Base-by-base conservation (phyloP, 2,329 filamentous ascomycete genomes). In the Cercospora zeae-maydis region DNA sequence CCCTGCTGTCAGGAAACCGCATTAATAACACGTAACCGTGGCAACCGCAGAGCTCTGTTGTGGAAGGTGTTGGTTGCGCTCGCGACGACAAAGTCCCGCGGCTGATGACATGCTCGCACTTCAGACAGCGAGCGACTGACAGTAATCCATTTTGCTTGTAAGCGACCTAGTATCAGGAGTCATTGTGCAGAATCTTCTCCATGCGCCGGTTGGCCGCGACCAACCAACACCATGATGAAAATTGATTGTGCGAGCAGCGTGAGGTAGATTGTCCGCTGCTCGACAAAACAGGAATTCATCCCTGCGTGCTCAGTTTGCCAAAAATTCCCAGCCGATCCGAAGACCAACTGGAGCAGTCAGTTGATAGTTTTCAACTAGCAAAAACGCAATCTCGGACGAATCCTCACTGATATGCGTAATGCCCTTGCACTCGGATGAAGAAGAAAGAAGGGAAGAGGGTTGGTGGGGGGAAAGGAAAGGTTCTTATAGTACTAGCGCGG, bases 331-430 rank as follows among this genome's bases (percentile, higher is more conserved):
- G 81, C 80, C 85, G 84, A 83, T 82, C 84, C 82, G 81, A 81
- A 83, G 84, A 84, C 87, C 86, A 84, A 83, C 79, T 83, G 82
- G 82, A 92, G 89, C 83, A 83, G 88, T 91, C 88, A 89, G 71
- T 72, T 85, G 83, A 82, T 90, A 90, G 88, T 90, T 90, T 90
- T 90, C 88, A 91, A 90, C 88, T 90, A 91, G 89, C 89, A 91
- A 91, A 90, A 91, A 91, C 84, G 84, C 85, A 84, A 85, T 86
- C 88, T 92, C 89, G 86, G 89, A 91, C 87, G 84, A 87, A 88
- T 91, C 89, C 86, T 92, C 89, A 92, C 87, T 88, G 87, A 85
- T 86, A 88, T 85, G 85, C 87, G 84, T 90, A 89, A 88, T 85
- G 87, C 89, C 87, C 86, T 80, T 88, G 87, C 87, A 88, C 86